Percentiles rank a stretch among this genome's conserved stretches.
Conservation (phyloP, 768 basidiomycete species). For the Tylopilus vinaceipallidus region DNA sequence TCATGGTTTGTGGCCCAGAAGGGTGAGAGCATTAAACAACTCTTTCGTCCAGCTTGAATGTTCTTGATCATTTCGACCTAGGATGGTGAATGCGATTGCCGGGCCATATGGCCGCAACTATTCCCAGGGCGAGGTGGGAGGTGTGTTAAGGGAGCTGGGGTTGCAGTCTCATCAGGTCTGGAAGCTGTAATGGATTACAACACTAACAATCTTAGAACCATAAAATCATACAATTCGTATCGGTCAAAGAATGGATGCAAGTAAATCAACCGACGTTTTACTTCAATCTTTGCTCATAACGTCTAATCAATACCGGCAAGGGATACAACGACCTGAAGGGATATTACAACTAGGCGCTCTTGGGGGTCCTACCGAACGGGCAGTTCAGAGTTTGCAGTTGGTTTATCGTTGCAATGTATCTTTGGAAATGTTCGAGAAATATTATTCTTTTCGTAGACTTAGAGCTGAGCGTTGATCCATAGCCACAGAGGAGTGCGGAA, state of each 20-base stretch:
- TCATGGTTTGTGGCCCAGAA: conserved; percentile 85
- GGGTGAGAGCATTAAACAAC: conserved; percentile 43
- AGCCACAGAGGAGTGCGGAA: too few species aligned
- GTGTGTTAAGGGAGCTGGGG: conserved; percentile 63
- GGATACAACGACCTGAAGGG: too few species aligned
- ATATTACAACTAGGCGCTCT: too few species aligned
- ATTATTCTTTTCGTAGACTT: too few species aligned
- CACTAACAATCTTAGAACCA: not conserved
- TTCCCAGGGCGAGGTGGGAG: conserved; percentile 71
- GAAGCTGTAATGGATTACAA: conserved; percentile 47
- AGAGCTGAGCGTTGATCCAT: too few species aligned
- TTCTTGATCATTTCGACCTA: conserved; percentile 26
- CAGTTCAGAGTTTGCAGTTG: too few species aligned
- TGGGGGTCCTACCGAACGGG: too few species aligned
- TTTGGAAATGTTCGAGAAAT: too few species aligned
- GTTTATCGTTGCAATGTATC: too few species aligned
- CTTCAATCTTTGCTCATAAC: too few species aligned
- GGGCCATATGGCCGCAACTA: conserved; percentile 75
- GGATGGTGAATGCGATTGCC: conserved; percentile 74
- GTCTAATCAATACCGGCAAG: too few species aligned
- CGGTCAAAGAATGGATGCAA: not conserved
- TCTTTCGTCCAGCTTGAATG: not conserved
- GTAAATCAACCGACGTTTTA: not conserved
- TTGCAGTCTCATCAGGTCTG: conserved; percentile 61
- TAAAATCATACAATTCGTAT: not conserved